Conservation (phyloP, 257 asterid genomes). For the Lycium ferocissimum region DNA sequence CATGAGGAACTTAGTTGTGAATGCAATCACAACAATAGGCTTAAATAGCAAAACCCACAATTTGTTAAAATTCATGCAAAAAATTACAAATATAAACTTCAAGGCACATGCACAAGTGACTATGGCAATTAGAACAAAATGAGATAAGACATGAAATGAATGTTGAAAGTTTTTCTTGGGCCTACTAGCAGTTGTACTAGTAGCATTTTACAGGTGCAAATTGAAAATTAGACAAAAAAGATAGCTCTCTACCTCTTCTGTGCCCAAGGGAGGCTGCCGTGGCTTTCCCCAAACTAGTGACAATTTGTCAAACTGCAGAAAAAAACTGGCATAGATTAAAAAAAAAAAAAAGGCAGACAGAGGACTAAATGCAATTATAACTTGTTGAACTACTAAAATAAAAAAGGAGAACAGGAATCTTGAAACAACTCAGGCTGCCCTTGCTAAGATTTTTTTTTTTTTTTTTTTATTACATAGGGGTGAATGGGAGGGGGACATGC, state of each 20-base stretch:
- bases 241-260: conserved; percentile 66
- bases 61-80: conserved; percentile 8
- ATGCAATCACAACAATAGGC: conserved; percentile 20
- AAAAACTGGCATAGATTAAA: not conserved
- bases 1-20: not conserved
- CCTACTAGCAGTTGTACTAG: not conserved
- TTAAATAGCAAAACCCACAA: not conserved
- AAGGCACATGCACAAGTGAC: conserved; percentile 11
- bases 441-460: not conserved
- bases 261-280: conserved; percentile 85
- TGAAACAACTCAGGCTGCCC: not conserved
- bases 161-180: not conserved
- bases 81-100: not conserved
- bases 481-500: not conserved
- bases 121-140: conserved; percentile 5
- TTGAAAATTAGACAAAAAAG: not conserved
- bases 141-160: conserved; percentile 10
- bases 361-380: conserved; percentile 3
- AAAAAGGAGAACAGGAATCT: not conserved
- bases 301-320: conserved; percentile 72
- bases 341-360: not conserved
- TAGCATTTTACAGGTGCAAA: conserved; percentile 23
- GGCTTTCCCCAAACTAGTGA: conserved; percentile 98
- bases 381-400: not conserved
- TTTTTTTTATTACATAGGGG: no score